phyloP scores from a whole-genome alignment of 371 early-diverging fungal genomes.

The Actinomucor elegans region DNA sequence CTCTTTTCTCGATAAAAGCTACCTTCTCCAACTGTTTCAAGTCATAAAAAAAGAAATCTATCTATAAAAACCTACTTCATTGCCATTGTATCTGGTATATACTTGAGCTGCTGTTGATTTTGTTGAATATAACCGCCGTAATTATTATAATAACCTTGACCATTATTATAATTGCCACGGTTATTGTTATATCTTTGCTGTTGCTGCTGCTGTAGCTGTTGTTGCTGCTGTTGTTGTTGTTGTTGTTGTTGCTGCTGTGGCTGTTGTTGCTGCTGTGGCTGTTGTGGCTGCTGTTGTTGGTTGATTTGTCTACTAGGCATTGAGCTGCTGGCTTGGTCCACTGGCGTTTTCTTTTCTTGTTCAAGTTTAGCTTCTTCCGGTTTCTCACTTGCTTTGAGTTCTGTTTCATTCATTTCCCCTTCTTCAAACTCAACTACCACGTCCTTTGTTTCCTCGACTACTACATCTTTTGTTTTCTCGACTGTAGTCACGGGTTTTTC shows the following conservation, averaged over 20 bases:
- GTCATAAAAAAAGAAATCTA: neutral
- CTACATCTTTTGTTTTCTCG: no score
- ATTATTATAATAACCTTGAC: neutral
- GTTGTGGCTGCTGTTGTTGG: no score
- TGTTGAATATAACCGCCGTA: neutral
- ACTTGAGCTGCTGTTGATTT: neutral
- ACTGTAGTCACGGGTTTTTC: no score
- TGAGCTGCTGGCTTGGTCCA: no score
- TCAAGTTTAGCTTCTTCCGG: no score
- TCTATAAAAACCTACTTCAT: conserved; percentile 19
- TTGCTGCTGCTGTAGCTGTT: neutral
- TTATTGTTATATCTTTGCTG: neutral
- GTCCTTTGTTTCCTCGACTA: neutral
- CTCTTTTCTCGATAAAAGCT: neutral
- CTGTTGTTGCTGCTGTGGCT: neutral
- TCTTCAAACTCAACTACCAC: neutral
- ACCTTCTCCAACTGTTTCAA: no score
- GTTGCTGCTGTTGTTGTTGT: neutral
- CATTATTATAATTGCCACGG: neutral
- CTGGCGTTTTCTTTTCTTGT: neutral
- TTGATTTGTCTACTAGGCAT: no score
- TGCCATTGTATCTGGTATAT: conserved; percentile 9
- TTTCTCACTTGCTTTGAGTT: neutral
- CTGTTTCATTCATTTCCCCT: neutral
- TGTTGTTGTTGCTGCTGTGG: neutral